Evolutionary conservation across 768 basidiomycete genomes (phyloP), one percentile per base, ranked within the genome.

Genomic region (Tylopilus sp.): DNA sequence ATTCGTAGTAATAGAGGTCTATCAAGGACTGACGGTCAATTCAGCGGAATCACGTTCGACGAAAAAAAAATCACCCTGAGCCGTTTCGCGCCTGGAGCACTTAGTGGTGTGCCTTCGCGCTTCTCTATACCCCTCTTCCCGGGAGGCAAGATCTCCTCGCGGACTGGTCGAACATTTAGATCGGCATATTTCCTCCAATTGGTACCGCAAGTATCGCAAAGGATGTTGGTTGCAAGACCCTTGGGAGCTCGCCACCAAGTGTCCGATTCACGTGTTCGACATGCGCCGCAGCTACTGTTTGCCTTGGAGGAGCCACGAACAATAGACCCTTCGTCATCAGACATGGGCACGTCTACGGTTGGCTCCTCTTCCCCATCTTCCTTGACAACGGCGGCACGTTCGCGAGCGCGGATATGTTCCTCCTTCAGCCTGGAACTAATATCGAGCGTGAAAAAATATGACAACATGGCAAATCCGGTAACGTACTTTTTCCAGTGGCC

Each of bases 151-250:
- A 79, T 73, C 41, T 89, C 88, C 50, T 91, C 88, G 25, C 88
- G 79, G 18, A 83, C 51, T 9, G 85, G 83, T 38, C 88, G 76
- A 22, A 88, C 83, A 58, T 85, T 90, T 44, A 94, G 74, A 58
- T 95, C 92, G 0, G 91, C 93, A 65, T 97, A 97, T 70, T 95
- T 97, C 59, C 93, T 77, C 87, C 91, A 97, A 57, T 87, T 88
- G 40, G 82, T 79, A 12, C 93, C 93, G 62, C 93, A 97, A 25
- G 69, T 76, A 41, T 95, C 90, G 64, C 93, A 97, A 47, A 95
- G 81, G 35, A 92, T 79, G 52, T 77, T 78, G 2, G 86, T 86
- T 0, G 76, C 68, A n/a, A 95, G 77, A 20, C 87, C 88, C 64
- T 90, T 90, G 3, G 93, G 94, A 13, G 92, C 91, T 66, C 88